These are phyloP conservation scores for Botryotinia calthae DNA, from an alignment of 2,329 filamentous ascomycete genomes.

Conservation along the genomic window DNA sequence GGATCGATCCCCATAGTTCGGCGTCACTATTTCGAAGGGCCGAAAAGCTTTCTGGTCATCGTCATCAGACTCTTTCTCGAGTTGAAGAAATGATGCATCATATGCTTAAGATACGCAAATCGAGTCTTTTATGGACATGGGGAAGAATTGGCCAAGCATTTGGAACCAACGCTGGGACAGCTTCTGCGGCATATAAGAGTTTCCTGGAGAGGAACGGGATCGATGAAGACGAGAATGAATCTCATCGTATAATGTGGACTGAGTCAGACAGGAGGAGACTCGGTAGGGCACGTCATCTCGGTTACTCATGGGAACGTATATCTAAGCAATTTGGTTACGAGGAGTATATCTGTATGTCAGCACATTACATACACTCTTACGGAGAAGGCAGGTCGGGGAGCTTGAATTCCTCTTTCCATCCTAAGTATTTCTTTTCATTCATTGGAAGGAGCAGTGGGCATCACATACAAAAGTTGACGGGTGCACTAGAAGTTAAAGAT, in stretches of 20 bases:
- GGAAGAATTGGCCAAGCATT: constrained; percentile 3
- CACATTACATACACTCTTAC: constrained; percentile 8
- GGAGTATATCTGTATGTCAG: constrained; percentile 3
- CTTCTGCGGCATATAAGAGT: not conserved
- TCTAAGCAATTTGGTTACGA: not conserved
- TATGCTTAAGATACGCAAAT: not conserved
- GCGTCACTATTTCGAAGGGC: not conserved
- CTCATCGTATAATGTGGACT: not conserved
- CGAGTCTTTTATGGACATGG: constrained; percentile 3
- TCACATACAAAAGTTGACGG: not conserved
- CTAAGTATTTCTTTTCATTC: not conserved
- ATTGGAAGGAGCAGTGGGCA: not conserved
- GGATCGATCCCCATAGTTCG: not conserved
- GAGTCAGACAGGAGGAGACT: not conserved
- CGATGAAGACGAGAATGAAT: not conserved
- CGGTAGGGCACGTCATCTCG: not conserved
- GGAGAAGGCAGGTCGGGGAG: not conserved
- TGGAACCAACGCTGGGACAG: not conserved
- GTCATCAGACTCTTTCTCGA: not conserved
- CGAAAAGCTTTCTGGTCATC: not conserved
- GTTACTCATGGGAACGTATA: constrained; percentile 3
- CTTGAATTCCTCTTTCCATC: not conserved
- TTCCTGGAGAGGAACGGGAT: not conserved
- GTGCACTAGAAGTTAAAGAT: not conserved
- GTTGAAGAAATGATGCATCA: not conserved